Conservation (phyloP, 768 basidiomycete genomes). For the Lentinula boryana region DNA sequence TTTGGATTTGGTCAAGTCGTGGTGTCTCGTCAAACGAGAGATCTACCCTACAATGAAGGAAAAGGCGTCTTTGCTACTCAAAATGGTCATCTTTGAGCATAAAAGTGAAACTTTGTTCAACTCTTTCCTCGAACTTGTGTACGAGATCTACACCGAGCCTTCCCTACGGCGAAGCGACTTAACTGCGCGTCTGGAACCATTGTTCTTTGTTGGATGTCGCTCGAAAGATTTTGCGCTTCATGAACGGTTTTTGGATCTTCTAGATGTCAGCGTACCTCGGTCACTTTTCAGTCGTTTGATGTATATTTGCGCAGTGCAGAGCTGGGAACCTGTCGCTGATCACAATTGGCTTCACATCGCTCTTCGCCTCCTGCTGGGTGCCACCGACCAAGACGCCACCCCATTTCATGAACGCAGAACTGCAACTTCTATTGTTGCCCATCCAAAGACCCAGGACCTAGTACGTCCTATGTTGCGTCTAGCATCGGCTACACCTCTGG, state of each 20-base stretch:
- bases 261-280: constrained; percentile 85
- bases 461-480: constrained; percentile 79
- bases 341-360: constrained; percentile 94
- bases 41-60: constrained; percentile 92
- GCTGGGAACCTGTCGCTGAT: constrained; percentile 89
- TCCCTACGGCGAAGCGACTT: constrained; percentile 84
- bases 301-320: constrained; percentile 90
- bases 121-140: constrained; percentile 82
- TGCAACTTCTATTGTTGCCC: constrained; percentile 25
- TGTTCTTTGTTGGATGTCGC: constrained; percentile 89
- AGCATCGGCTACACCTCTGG: constrained; percentile 69
- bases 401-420: constrained; percentile 33
- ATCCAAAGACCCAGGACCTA: constrained; percentile 46
- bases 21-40: constrained; percentile 86
- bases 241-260: constrained; percentile 81
- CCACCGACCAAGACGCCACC: constrained; percentile 38
- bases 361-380: constrained; percentile 79
- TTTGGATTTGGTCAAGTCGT: constrained; percentile 79
- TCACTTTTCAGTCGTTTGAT: constrained; percentile 77
- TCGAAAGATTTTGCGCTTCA: constrained; percentile 75
- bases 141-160: constrained; percentile 91
- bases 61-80: constrained; percentile 83
- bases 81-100: constrained; percentile 80
- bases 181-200: constrained; percentile 87
- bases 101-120: constrained; percentile 76